Percentiles rank a stretch among this genome's conserved stretches.
Evolutionary conservation across 2,329 filamentous ascomycete species (phyloP).

Genomic region (Pestalotiopsis fici): DNA sequence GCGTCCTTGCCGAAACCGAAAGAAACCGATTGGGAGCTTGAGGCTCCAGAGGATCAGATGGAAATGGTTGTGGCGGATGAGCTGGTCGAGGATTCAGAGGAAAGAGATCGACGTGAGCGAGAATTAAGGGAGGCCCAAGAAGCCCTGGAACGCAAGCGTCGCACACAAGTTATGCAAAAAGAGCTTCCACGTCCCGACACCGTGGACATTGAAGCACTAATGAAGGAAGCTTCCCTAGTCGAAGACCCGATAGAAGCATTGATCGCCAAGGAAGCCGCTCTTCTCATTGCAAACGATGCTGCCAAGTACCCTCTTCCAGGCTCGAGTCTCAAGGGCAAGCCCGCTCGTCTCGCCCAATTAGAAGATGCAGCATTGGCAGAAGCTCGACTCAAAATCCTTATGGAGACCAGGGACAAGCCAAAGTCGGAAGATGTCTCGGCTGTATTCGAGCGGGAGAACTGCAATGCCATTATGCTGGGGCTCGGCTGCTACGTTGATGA

Average conservation of each 20-base stretch:
- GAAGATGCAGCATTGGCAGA: conserved; percentile 72
- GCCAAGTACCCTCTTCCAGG: conserved; percentile 71
- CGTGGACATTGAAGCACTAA: conserved; percentile 70
- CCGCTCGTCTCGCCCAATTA: conserved; percentile 62
- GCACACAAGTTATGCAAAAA: conserved; percentile 90
- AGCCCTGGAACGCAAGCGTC: conserved; percentile 76
- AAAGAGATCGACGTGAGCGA: conserved; percentile 77
- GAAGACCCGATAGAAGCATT: conserved; percentile 66
- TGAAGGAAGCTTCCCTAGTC: conserved; percentile 62
- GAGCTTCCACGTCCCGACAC: conserved; percentile 74
- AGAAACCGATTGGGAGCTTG: conserved; percentile 91
- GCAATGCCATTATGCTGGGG: conserved; percentile 68
- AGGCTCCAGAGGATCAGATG: conserved; percentile 79
- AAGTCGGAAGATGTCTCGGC: conserved; percentile 52
- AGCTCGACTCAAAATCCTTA: conserved; percentile 74
- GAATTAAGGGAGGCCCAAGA: conserved; percentile 72
- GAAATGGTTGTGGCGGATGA: conserved; percentile 55
- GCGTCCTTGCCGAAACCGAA: conserved; percentile 88
- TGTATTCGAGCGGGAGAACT: conserved; percentile 54
- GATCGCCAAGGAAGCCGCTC: conserved; percentile 76
- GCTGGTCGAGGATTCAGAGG: conserved; percentile 63
- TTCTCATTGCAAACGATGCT: conserved; percentile 82
- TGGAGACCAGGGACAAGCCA: conserved; percentile 61
- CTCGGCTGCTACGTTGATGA: conserved; percentile 80
- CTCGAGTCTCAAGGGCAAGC: conserved; percentile 62